These are phyloP conservation scores for Lasiosphaeriaceae sp. DNA, from an alignment of 495 filamentous ascomycete species.

Conservation along the genomic window DNA sequence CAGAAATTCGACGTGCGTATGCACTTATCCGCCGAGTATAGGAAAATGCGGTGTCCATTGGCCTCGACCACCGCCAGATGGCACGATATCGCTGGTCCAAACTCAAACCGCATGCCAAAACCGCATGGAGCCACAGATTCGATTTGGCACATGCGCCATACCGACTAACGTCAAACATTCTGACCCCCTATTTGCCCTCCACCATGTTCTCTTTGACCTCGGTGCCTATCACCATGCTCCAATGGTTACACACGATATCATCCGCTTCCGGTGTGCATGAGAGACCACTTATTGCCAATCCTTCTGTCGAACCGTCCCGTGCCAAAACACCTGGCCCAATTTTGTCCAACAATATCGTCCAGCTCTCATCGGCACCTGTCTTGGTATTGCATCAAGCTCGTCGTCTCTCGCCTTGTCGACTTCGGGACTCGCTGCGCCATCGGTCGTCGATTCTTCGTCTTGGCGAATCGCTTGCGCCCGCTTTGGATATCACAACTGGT, in stretches of 20 bases:
- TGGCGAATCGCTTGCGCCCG: conserved; percentile 28
- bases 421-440: conserved; percentile 21
- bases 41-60: conserved; percentile 29
- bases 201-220: conserved; percentile 10
- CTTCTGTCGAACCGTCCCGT: conserved; percentile 8
- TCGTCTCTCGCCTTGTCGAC: conserved; percentile 25
- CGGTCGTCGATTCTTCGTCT: conserved; percentile 26
- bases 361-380: background rate
- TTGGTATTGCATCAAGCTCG: conserved; percentile 14
- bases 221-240: conserved; percentile 10
- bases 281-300: conserved; percentile 10
- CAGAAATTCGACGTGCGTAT: conserved; percentile 27
- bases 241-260: conserved; percentile 12
- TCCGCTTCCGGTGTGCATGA: conserved; percentile 17
- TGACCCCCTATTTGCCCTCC: conserved; percentile 17
- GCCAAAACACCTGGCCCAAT: conserved; percentile 16
- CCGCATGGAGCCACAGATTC: conserved; percentile 18
- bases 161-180: conserved; percentile 16
- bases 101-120: conserved; percentile 20
- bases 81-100: conserved; percentile 44
- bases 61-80: conserved; percentile 44
- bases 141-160: conserved; percentile 21
- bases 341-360: conserved; percentile 9
- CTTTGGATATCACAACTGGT: conserved; percentile 47
- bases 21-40: conserved; percentile 27